Percentiles rank a stretch among this genome's conserved stretches.
Conservation (phyloP, 2,329 filamentous ascomycete species). For the Gremmenia infestans region DNA sequence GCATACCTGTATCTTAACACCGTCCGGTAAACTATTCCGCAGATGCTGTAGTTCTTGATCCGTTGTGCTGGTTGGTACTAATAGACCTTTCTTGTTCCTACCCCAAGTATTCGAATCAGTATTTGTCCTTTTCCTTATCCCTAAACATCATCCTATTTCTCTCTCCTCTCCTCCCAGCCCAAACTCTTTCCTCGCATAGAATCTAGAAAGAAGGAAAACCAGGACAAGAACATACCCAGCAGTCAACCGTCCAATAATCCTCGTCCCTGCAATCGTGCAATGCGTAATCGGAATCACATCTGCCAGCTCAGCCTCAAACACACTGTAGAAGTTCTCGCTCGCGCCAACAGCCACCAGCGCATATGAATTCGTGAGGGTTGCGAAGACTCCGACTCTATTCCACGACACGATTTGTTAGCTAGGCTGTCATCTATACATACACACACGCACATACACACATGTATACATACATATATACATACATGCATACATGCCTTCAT, state of each 20-base stretch:
- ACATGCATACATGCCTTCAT: background rate
- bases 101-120: slow-evolving; percentile 8
- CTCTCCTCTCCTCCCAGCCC: background rate
- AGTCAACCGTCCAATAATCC: slow-evolving; percentile 93
- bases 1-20: slow-evolving; percentile 68
- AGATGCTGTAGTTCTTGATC: slow-evolving; percentile 98
- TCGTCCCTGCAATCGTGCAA: slow-evolving; percentile 91
- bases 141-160: background rate
- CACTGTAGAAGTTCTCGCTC: slow-evolving; percentile 98
- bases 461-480: too few species aligned
- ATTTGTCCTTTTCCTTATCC: background rate
- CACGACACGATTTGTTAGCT: slow-evolving; percentile 1
- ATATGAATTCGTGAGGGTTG: slow-evolving; percentile 95
- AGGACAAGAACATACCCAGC: slow-evolving; percentile 59
- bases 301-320: slow-evolving; percentile 96
- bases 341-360: slow-evolving; percentile 90
- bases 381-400: slow-evolving; percentile 88
- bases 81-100: slow-evolving; percentile 91
- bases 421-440: background rate
- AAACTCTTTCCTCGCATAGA: background rate
- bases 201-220: background rate
- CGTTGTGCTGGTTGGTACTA: slow-evolving; percentile 92
- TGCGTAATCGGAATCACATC: slow-evolving; percentile 96
- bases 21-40: slow-evolving; percentile 87
- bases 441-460: background rate